phyloP scores from a whole-genome alignment of 139 green algal genomes.

The Picochlorum costavermella region DNA sequence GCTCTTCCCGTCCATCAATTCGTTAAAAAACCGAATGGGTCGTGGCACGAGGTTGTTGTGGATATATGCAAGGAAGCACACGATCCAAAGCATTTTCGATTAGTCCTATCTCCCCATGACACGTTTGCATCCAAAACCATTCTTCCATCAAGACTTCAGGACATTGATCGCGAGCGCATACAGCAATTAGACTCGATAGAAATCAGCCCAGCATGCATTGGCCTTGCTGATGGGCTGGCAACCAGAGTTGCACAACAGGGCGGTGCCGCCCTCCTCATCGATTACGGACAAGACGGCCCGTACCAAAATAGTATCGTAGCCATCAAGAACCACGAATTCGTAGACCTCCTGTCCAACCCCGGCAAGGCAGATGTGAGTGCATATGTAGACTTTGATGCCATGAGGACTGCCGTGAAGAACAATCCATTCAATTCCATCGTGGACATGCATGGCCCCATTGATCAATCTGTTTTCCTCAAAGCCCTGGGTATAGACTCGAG shows the following conservation, averaged over 20 bases:
- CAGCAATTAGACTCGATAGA: slow-evolving; percentile 37
- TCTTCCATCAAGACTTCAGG: slow-evolving; percentile 54
- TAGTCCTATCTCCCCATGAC: slow-evolving; percentile 66
- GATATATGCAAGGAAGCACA: slow-evolving; percentile 43
- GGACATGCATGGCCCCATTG: slow-evolving; percentile 53
- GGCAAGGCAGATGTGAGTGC: slow-evolving; percentile 79
- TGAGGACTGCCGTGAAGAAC: slow-evolving; percentile 29
- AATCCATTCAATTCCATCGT: background rate
- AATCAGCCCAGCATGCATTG: slow-evolving; percentile 58
- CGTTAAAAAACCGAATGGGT: slow-evolving; percentile 32
- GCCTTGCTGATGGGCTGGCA: slow-evolving; percentile 52
- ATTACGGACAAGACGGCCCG: slow-evolving; percentile 80
- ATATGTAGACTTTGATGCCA: slow-evolving; percentile 84
- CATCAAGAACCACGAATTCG: slow-evolving; percentile 53
- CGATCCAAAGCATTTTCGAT: slow-evolving; percentile 44
- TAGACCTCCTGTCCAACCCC: slow-evolving; percentile 58
- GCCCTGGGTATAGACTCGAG: slow-evolving; percentile 61
- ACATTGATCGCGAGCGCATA: slow-evolving; percentile 22
- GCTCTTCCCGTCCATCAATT: slow-evolving; percentile 96
- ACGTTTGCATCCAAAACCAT: slow-evolving; percentile 59
- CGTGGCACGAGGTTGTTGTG: slow-evolving; percentile 79
- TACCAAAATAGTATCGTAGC: slow-evolving; percentile 66
- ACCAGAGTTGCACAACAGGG: slow-evolving; percentile 51
- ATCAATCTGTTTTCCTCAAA: slow-evolving; percentile 63
- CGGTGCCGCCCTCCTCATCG: slow-evolving; percentile 85